Conservation (phyloP, 2,329 filamentous ascomycete species). For the Calonectria henricotiae region DNA sequence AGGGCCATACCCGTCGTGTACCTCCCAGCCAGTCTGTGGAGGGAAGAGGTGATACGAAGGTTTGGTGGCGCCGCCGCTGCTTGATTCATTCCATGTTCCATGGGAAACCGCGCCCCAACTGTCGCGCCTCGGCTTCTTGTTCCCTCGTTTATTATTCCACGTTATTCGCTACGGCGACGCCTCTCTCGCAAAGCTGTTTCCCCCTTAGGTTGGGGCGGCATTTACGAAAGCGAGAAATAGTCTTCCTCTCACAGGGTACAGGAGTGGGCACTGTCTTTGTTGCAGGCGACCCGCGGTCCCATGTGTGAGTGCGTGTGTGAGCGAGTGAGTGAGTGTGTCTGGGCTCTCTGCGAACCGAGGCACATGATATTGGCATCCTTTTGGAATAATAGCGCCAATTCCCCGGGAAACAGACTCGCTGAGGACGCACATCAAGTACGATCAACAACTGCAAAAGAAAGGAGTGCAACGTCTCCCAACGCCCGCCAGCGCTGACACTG, state of each 20-base stretch:
- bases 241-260: background rate
- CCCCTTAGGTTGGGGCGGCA: background rate
- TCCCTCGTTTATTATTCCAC: background rate
- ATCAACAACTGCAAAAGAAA: conserved; percentile 44
- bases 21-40: background rate
- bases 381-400: conserved; percentile 37
- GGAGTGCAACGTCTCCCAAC: conserved; percentile 43
- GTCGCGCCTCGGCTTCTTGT: conserved; percentile 16
- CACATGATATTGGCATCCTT: conserved; percentile 38
- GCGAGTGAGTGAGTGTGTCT: too few relatives aligned
- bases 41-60: conserved; percentile 33
- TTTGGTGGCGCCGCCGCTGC: conserved; percentile 40
- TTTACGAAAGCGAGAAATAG: background rate
- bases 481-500: conserved; percentile 40
- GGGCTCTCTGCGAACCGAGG: conserved; percentile 20
- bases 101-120: conserved; percentile 22
- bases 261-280: too few relatives aligned
- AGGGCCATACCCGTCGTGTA: conserved; percentile 27
- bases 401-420: conserved; percentile 36
- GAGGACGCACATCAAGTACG: conserved; percentile 35
- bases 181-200: conserved; percentile 1
- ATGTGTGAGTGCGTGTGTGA: too few relatives aligned
- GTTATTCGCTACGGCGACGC: conserved; percentile 10
- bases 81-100: conserved; percentile 32
- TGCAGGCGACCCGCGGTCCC: too few relatives aligned